Conservation (phyloP, 495 filamentous ascomycete species). For the Xylaria curta region DNA sequence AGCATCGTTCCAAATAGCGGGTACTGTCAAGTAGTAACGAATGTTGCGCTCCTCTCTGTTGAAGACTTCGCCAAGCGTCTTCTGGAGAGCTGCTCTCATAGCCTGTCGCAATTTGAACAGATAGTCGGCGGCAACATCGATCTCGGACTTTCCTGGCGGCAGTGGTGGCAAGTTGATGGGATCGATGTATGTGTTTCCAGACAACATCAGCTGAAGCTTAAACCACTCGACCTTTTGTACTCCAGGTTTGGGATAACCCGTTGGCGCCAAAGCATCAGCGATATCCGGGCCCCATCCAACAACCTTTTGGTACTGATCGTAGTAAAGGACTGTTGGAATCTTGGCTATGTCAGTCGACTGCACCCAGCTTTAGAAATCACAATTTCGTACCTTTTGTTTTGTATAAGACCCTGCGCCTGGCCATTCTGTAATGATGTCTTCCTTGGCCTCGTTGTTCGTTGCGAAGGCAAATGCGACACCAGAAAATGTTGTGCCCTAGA, state of each 20-base stretch:
- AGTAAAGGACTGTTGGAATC: constrained; percentile 79
- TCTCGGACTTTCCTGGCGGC: constrained; percentile 77
- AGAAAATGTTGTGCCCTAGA: constrained; percentile 75
- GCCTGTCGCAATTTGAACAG: constrained; percentile 78
- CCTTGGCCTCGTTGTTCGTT: constrained; percentile 78
- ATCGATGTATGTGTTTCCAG: constrained; percentile 79
- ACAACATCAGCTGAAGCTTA: constrained; percentile 79
- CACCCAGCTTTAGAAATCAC: not conserved
- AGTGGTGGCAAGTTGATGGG: constrained; percentile 79
- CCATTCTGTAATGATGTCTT: constrained; percentile 82
- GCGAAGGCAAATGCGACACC: constrained; percentile 77
- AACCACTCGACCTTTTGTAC: constrained; percentile 84
- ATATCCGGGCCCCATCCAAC: constrained; percentile 81
- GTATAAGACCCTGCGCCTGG: constrained; percentile 76
- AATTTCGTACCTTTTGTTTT: constrained; percentile 68
- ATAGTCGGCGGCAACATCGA: constrained; percentile 79
- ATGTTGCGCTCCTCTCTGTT: constrained; percentile 79
- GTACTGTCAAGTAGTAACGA: constrained; percentile 74
- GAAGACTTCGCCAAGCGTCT: constrained; percentile 79
- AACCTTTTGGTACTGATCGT: constrained; percentile 78
- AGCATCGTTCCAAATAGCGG: constrained; percentile 79
- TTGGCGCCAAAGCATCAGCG: constrained; percentile 74
- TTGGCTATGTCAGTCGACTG: constrained; percentile 41
- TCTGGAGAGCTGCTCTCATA: constrained; percentile 74
- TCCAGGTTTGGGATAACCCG: constrained; percentile 75